Base-by-base conservation (phyloP, 1,284 basidiomycete species). In the Papiliotrema laurentii region DNA sequence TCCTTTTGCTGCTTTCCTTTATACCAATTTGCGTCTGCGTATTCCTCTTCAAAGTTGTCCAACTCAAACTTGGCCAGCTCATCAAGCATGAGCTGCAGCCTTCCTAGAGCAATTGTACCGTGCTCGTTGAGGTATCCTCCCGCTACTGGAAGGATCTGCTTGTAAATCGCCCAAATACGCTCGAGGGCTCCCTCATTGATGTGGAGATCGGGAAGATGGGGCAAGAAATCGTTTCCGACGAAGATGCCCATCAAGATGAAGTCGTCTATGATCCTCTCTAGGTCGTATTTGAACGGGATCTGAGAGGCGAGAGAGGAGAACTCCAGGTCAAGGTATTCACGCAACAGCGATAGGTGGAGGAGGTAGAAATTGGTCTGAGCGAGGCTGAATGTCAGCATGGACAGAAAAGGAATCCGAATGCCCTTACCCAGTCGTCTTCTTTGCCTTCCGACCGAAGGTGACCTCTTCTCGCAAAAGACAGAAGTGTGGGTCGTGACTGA, bases 401-500 rank as follows among this genome's bases (percentile, higher is more conserved):
- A 35, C 24, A 22, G 16, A 18, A 16, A 10, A 6, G 28, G 31
- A 26, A 14, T 22, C 19, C 11, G 5, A 13, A 6, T 31, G 16
- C 19, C 74, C 81, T 48, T 59, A 89, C 84, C 81, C 80, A 58
- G 78, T 80, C 43, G 78, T 78, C 72, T 87, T 91, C 71, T 80
- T 83, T 50, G 82, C 76, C 49, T 84, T 78, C 13, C 89, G 87
- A 16, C 94, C 94, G 75, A 98, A 98, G 63, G 93, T 92, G 63
- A 99, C 96, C 75, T 99, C 94, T 74, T 99, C 96, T 55, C 96
- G 84, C 60, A 99, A 78, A 50, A 98, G 78, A 74, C 92, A 97
- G 76, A 98, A 98, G 76, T 99, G 96, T 3, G 96, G 96, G 73
- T 99, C 96, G 73, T 98, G 96, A 69, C 89, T 94, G 61, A 98